Base-by-base conservation (phyloP, 805 yeast species). In the Ogataea glucozyma region DNA sequence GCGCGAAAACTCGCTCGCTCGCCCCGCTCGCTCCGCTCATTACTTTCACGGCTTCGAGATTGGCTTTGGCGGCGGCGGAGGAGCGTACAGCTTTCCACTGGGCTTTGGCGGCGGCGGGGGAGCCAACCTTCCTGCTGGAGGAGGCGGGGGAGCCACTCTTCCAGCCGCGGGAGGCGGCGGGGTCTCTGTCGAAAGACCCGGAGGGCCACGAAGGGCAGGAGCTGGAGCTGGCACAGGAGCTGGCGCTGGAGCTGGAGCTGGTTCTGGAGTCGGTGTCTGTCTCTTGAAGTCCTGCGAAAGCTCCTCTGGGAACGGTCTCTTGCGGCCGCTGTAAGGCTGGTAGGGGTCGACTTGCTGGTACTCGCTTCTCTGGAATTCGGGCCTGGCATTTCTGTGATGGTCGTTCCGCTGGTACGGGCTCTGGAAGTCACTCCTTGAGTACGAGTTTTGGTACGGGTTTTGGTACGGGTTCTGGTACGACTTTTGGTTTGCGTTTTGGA, bases 161-260 rank as follows among this genome's bases (percentile, higher is more conserved):
- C 18, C 17, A 23, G 30, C 29, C 8, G 12, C 62, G 8, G 62
- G 58, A n/a, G 53, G 49, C 13, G 65, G 57, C 16, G 51, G 48
- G 13, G 53, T 44, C 12, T 52, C 35, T n/a, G 51, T 41, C 8
- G 41, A 52, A 20, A 56, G 45, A 9, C 48, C 44, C 11, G 47
- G 47, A 18, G 49, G 46, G 29, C 61, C 61, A n/a, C 58, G 65
- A 14, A 61, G 52, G 13, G 60, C 14, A n/a, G 38, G 29, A 3
- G 52, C 52, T 21, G 37, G 44, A 12, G 17, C 26, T 10, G 39
- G 40, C 22, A 16, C 44, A 24, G 46, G 27, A 7, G 21, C 30
- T 7, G 18, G 16, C 11, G 36, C 26, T 20, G 36, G 26, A n/a
- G 26, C 5, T 14, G 37, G 37, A 14, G 37, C 20, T 17, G 32